Evolutionary conservation across 2,329 filamentous ascomycete species (phyloP).

Genomic region (Calonectria pseudoreteaudii): DNA sequence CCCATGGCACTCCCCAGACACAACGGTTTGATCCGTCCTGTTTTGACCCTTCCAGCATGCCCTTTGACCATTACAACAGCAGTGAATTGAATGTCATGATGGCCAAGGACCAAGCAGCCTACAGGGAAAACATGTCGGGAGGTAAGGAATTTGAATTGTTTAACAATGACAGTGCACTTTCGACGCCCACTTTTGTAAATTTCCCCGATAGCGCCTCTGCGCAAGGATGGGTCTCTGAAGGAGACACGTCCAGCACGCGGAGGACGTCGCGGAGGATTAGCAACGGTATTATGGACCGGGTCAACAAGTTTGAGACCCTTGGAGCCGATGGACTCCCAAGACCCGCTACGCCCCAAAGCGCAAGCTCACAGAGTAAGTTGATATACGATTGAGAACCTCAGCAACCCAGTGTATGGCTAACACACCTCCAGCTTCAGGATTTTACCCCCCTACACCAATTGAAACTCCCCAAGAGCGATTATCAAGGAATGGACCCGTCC

Average conservation of each 20-base stretch:
- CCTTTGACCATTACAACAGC: constrained; percentile 61
- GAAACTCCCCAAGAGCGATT: constrained; percentile 69
- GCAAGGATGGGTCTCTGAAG: constrained; percentile 64
- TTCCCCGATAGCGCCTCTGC: constrained; percentile 61
- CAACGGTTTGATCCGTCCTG: constrained; percentile 64
- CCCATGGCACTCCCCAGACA: constrained; percentile 65
- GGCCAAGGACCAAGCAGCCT: constrained; percentile 60
- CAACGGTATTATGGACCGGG: constrained; percentile 70
- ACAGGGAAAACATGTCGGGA: constrained; percentile 54
- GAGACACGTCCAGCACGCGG: constrained; percentile 56
- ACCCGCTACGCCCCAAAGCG: constrained; percentile 72
- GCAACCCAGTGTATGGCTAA: not conserved
- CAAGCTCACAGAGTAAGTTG: constrained; percentile 69
- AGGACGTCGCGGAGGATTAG: constrained; percentile 64
- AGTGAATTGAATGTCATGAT: constrained; percentile 58
- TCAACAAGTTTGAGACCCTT: constrained; percentile 69
- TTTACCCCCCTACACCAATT: constrained; percentile 75
- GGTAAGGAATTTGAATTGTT: constrained; percentile 65
- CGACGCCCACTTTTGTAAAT: constrained; percentile 62
- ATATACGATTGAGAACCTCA: not conserved
- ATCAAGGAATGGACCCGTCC: constrained; percentile 55
- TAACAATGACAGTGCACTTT: constrained; percentile 57
- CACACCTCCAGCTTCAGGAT: constrained; percentile 56
- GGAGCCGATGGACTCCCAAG: constrained; percentile 58
- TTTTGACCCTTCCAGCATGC: constrained; percentile 56